Conservation (phyloP, 2,329 filamentous ascomycete species). For the Aspergillus japonicus region DNA sequence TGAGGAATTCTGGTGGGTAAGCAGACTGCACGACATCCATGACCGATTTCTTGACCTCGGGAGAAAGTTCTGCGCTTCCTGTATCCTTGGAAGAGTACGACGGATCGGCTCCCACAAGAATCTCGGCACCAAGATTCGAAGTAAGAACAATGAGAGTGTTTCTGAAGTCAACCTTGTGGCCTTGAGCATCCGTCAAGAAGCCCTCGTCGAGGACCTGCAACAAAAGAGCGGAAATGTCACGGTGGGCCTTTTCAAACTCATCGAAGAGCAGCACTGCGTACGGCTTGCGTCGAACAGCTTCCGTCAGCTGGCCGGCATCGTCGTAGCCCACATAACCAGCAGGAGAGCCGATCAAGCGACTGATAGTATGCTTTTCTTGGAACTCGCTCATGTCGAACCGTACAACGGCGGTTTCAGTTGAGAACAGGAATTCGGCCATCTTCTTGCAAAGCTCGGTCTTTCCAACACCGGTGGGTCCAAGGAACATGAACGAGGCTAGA, state of each 20-base stretch:
- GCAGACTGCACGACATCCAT: slow-evolving; percentile 77
- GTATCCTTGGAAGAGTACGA: slow-evolving; percentile 63
- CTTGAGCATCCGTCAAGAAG: slow-evolving; percentile 91
- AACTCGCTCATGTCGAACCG: slow-evolving; percentile 98
- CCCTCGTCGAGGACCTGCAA: slow-evolving; percentile 95
- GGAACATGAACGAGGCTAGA: slow-evolving; percentile 93
- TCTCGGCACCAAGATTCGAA: slow-evolving; percentile 89
- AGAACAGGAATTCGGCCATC: slow-evolving; percentile 89
- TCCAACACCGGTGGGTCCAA: slow-evolving; percentile 92
- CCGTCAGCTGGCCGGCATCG: slow-evolving; percentile 91
- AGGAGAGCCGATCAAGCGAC: slow-evolving; percentile 84
- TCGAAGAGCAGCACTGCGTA: slow-evolving; percentile 95
- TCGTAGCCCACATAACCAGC: slow-evolving; percentile 97
- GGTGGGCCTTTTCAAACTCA: slow-evolving; percentile 96
- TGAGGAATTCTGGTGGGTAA: slow-evolving; percentile 91
- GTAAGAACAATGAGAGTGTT: slow-evolving; percentile 97
- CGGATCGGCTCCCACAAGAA: slow-evolving; percentile 74
- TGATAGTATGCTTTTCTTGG: slow-evolving; percentile 95
- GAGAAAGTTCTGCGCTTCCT: slow-evolving; percentile 66
- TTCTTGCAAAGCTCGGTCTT: slow-evolving; percentile 98
- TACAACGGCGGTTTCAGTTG: slow-evolving; percentile 83
- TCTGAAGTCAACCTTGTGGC: slow-evolving; percentile 93
- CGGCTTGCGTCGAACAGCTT: slow-evolving; percentile 90
- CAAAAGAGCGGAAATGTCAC: slow-evolving; percentile 87
- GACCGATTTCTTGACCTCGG: slow-evolving; percentile 72